These are phyloP conservation scores for Stephania yunnanensis DNA, from an alignment of 164 flowering plant species.

Conservation along the genomic window DNA sequence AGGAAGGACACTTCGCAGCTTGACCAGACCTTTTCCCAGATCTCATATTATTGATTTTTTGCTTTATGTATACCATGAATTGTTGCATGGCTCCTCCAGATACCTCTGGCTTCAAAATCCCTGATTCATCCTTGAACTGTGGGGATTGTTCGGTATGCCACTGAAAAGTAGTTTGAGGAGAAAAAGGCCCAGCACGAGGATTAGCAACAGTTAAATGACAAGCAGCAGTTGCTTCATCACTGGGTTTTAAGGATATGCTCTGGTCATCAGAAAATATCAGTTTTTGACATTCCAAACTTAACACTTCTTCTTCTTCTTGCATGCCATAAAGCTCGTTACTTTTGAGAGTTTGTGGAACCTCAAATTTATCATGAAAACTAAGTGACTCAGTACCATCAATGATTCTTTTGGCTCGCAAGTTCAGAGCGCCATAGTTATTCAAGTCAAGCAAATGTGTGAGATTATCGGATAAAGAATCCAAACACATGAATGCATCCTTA, in stretches of 20 bases:
- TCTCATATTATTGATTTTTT: neutral
- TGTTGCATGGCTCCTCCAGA: neutral
- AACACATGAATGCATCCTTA: neutral
- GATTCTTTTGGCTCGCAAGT: slow-evolving; percentile 1
- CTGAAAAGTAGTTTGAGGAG: neutral
- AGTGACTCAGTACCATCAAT: neutral
- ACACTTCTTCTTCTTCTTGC: neutral
- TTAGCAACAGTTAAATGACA: neutral
- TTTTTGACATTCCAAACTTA: neutral
- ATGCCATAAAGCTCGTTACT: neutral
- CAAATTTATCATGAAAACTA: neutral
- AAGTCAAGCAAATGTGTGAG: neutral
- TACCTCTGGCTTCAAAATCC: neutral
- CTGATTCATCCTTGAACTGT: neutral
- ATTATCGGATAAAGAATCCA: neutral
- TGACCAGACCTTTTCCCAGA: neutral
- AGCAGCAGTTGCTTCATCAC: neutral
- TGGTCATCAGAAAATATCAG: neutral
- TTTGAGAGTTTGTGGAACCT: neutral
- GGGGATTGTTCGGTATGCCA: neutral
- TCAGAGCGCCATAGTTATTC: neutral
- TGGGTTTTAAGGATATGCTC: neutral
- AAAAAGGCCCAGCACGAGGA: neutral
- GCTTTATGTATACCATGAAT: neutral
- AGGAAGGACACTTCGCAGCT: neutral